phyloP scores from a whole-genome alignment of 78 protist species.

The Neovahlkampfia damariscottae region DNA sequence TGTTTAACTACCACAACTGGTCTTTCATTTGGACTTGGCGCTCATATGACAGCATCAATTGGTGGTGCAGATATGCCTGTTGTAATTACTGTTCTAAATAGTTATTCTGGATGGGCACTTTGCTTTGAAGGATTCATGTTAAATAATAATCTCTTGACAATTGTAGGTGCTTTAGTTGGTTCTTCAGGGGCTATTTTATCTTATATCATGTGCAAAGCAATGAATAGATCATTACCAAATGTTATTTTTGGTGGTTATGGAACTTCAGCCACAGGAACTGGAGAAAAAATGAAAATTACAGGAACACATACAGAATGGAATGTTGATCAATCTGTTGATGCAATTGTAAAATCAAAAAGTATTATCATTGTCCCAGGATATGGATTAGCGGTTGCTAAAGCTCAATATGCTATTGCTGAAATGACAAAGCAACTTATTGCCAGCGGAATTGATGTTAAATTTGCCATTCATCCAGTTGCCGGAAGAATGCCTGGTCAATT shows the following conservation, averaged over 20 bases:
- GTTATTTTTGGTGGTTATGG: conserved; percentile 92
- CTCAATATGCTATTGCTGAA: conserved; percentile 78
- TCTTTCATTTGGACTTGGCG: conserved; percentile 58
- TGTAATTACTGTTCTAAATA: conserved; percentile 89
- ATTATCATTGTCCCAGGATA: conserved; percentile 95
- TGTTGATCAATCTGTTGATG: conserved; percentile 19
- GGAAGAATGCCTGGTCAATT: conserved; percentile 94
- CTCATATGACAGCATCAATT: conserved; percentile 63
- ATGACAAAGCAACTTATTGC: conserved; percentile 18
- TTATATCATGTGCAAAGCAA: conserved; percentile 92
- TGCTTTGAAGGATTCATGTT: conserved; percentile 76
- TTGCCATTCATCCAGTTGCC: conserved; percentile 93
- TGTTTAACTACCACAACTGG: conserved; percentile 21
- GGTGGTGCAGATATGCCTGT: conserved; percentile 99
- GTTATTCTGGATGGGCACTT: conserved; percentile 88
- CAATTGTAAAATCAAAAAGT: conserved; percentile 3
- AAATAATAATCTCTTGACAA: conserved; percentile 51
- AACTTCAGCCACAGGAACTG: conserved; percentile 4
- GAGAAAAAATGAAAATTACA: conserved; percentile 7
- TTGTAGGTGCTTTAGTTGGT: conserved; percentile 92
- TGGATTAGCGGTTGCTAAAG: conserved; percentile 92
- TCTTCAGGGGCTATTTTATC: conserved; percentile 90
- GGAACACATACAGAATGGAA: conserved; percentile 13
- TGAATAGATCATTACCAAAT: conserved; percentile 78
- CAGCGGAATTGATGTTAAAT: conserved; percentile 55